Percentiles rank a stretch among this genome's conserved stretches.
Conservation (phyloP, 2,329 filamentous ascomycete genomes). For the Cordyceps tenuipes region DNA sequence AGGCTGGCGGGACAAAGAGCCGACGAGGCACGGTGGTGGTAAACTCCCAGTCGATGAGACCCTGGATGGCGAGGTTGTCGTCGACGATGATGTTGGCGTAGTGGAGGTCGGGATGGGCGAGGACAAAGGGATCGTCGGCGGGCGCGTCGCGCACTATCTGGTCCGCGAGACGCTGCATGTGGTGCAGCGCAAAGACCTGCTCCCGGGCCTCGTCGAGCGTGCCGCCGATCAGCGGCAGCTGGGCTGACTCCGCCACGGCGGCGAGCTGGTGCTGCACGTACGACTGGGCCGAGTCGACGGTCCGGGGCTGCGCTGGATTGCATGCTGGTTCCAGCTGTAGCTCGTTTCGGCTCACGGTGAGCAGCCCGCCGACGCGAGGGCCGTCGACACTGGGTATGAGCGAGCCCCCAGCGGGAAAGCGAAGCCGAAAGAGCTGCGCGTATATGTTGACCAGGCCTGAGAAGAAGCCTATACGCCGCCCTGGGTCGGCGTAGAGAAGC, state of each 20-base stretch:
- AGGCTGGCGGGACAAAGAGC: constrained; percentile 15
- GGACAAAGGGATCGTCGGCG: not conserved
- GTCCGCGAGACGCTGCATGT: not conserved
- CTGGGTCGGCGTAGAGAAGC: not conserved
- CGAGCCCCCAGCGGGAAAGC: not conserved
- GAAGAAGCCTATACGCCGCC: not conserved
- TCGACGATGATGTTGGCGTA: constrained; percentile 19
- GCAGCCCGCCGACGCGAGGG: not conserved
- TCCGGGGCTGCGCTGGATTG: not conserved
- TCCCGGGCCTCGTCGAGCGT: not conserved
- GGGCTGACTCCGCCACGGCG: not conserved
- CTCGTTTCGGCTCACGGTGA: not conserved
- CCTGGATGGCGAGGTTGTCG: constrained; percentile 16
- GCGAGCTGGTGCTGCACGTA: not conserved
- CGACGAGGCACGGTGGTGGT: constrained; percentile 12
- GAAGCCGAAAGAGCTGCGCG: not conserved
- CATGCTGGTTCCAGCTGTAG: not conserved
- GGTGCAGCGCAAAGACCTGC: not conserved
- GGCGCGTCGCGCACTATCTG: not conserved
- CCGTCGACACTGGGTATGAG: not conserved
- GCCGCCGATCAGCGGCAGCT: not conserved
- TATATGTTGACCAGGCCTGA: not conserved
- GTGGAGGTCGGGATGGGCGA: constrained; percentile 15
- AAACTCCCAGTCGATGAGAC: constrained; percentile 22
- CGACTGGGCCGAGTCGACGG: not conserved